Base-by-base conservation (phyloP, 441 rosid species). In the Hypseocharis bilobata region DNA sequence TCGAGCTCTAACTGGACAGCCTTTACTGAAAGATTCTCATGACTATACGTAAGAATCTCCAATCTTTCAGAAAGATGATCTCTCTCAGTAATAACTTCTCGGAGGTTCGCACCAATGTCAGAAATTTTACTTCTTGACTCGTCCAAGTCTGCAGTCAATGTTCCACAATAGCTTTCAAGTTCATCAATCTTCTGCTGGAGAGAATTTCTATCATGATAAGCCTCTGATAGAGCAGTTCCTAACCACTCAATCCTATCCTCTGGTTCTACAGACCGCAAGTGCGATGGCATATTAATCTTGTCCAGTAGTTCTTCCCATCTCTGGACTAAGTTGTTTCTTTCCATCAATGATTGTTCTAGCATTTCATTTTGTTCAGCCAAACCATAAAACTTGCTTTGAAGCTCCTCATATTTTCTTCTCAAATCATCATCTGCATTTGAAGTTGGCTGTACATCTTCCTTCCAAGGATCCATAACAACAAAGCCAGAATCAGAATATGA, bases 361-460 rank as follows among this genome's bases (percentile, higher is more conserved):
- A 92, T 90, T 83, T 92, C 99, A 83, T 88, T 95, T 81, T 92
- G 96, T 77, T 95, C 98, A 61, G 98, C 99, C 85, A 92, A 80
- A 60, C 92, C 96, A 81, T 83, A 95, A 78, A 92, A 95, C 79
- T 88, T 92, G 59, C 85, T 82, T 64, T 95, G 89, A 66, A 95
- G 91, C 70, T 95, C 99, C 76, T 95, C 99, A 49, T 79, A 86
- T 75, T 90, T 86, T 77, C 93, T 86, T 79, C 92, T 87, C 78
- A 90, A 72, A 56, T 87, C 97, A 67, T 88, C 96, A 70, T 76
- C 89, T 57, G 85, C 70, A 82, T 70, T 83, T 68, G 87, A 66
- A 79, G 76, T 72, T 8, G 85, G 80, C 58, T 82, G 88, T 65
- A 44, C 84, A 76, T 90, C 96, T 76, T 90, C 98, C 78, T 82